Evolutionary conservation across 2,329 filamentous ascomycete genomes (phyloP).

Genomic region (Monilinia vaccinii-corymbosi): DNA sequence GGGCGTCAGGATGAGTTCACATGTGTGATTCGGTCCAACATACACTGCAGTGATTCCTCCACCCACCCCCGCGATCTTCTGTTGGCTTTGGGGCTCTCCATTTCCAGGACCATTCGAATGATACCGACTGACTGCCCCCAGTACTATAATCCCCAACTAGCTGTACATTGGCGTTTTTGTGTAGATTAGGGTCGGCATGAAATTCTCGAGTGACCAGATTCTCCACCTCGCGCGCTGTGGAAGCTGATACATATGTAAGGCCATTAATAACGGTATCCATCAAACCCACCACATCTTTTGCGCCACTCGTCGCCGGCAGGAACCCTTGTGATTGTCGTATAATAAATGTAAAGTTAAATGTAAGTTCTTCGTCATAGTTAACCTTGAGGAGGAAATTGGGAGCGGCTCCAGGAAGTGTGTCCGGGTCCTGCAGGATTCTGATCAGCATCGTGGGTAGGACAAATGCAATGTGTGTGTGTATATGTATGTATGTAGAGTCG

Average conservation of each 20-base stretch:
- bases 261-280: conserved; percentile 75
- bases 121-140: conserved; percentile 69
- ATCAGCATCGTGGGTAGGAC: conserved; percentile 14
- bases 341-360: conserved; percentile 87
- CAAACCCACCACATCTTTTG: conserved; percentile 40
- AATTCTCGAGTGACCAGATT: conserved; percentile 93
- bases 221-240: conserved; percentile 78
- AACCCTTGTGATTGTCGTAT: conserved; percentile 46
- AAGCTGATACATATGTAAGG: conserved; percentile 85
- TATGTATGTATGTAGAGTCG: conserved; percentile 12
- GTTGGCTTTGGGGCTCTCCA: conserved; percentile 80
- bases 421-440: conserved; percentile 58
- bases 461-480: conserved; percentile 12
- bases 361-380: conserved; percentile 82
- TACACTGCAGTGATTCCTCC: conserved; percentile 91
- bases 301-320: conserved; percentile 35
- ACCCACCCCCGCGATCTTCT: conserved; percentile 82
- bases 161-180: conserved; percentile 94
- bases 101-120: conserved; percentile 94
- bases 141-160: conserved; percentile 89
- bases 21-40: conserved; percentile 23
- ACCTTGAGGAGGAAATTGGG: conserved; percentile 81
- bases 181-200: conserved; percentile 90
- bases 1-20: conserved; percentile 16
- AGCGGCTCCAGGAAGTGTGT: conserved; percentile 40